A percentile compares a stretch with the other conserved stretches of the same genome.
These are phyloP conservation scores for Thielaviopsis euricoi DNA, from an alignment of 2,329 filamentous ascomycete species.

Conservation along the genomic window DNA sequence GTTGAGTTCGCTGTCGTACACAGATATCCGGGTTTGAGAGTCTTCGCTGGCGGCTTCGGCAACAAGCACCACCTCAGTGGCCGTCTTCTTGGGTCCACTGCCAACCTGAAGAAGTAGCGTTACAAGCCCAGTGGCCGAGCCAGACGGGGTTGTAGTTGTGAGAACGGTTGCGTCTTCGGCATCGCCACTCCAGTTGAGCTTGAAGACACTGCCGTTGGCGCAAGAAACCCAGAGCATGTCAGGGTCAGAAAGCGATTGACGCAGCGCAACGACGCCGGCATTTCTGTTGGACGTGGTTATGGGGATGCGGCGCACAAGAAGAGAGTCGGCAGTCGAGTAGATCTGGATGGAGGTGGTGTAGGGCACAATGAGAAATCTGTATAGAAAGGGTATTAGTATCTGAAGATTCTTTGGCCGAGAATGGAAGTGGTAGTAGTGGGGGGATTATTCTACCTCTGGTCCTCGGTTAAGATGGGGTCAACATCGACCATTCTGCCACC, in stretches of 20 bases:
- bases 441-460: constrained; percentile 31
- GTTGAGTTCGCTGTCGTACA: constrained; percentile 3
- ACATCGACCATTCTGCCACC: constrained; percentile 49
- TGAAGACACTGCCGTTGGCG: constrained; percentile 39
- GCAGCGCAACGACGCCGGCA: constrained; percentile 24
- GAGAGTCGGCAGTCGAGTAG: constrained; percentile 66
- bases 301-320: constrained; percentile 57
- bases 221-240: constrained; percentile 43
- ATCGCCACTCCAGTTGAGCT: constrained; percentile 37
- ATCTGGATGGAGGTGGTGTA: constrained; percentile 63
- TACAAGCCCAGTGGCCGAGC: constrained; percentile 29
- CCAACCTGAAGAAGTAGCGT: constrained; percentile 24
- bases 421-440: too few species aligned
- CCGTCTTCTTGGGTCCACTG: constrained; percentile 13
- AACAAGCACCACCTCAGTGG: constrained; percentile 30
- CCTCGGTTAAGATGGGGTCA: constrained; percentile 43
- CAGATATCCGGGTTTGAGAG: constrained; percentile 7
- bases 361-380: constrained; percentile 56
- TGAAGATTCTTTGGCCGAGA: not conserved
- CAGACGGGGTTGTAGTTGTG: constrained; percentile 19
- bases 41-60: constrained; percentile 19
- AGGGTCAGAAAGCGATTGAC: constrained; percentile 22
- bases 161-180: constrained; percentile 3
- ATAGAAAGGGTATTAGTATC: not conserved
- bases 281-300: constrained; percentile 21